phyloP scores from a whole-genome alignment of 148 eudicot species.

The Rhododendron simsii region DNA sequence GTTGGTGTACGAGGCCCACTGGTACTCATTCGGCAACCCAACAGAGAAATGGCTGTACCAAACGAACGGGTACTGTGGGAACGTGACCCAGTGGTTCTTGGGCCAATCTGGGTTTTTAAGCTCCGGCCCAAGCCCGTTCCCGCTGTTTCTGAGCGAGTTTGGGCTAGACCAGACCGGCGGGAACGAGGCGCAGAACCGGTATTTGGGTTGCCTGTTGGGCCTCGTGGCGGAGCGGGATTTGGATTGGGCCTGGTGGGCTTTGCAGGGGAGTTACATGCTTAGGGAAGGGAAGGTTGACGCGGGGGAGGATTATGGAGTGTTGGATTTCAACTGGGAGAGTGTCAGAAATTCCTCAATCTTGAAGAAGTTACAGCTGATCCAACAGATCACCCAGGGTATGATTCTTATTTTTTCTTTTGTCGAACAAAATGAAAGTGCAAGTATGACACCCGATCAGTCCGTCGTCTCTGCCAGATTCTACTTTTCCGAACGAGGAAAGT shows the following conservation, averaged over 20 bases:
- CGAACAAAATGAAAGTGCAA: too few species aligned
- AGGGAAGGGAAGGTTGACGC: neutral
- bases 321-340: slow-evolving; percentile 1
- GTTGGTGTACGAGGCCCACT: slow-evolving; percentile 42
- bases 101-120: slow-evolving; percentile 24
- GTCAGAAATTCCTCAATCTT: slow-evolving; percentile 19
- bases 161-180: neutral
- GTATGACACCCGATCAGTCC: too few species aligned
- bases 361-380: slow-evolving; percentile 18
- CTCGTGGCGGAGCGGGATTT: slow-evolving; percentile 4
- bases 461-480: too few species aligned
- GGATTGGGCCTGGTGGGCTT: slow-evolving; percentile 12
- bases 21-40: slow-evolving; percentile 35
- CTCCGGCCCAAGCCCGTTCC: neutral
- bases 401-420: neutral
- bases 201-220: slow-evolving; percentile 5
- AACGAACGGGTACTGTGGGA: slow-evolving; percentile 23
- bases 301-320: slow-evolving; percentile 4
- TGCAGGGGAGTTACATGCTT: slow-evolving; percentile 16
- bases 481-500: too few species aligned
- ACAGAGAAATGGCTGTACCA: slow-evolving; percentile 13
- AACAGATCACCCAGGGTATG: slow-evolving; percentile 26
- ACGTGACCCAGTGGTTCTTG: slow-evolving; percentile 7
- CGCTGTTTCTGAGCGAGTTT: slow-evolving; percentile 12
- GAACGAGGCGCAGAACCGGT: neutral